Evolutionary conservation across 345 rosid genomes (phyloP).

Genomic region (Carallia brachiata): DNA sequence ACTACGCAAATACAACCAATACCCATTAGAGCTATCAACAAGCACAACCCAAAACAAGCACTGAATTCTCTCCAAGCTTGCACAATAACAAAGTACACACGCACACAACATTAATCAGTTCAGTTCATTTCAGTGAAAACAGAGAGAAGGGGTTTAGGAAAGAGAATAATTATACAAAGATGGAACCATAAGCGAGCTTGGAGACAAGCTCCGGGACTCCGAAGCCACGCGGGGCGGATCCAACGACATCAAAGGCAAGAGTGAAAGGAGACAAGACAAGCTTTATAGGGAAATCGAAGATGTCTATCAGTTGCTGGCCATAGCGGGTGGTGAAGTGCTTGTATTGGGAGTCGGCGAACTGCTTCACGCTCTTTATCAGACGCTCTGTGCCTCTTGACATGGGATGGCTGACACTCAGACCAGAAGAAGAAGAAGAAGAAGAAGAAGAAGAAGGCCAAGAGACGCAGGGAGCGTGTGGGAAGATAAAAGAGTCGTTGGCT

Average conservation of each 20-base stretch:
- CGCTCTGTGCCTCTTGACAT: slow-evolving; percentile 70
- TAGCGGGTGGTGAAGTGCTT: slow-evolving; percentile 51
- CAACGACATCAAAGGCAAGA: slow-evolving; percentile 82
- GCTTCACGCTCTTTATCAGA: slow-evolving; percentile 46
- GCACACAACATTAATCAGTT: neutral
- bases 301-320: slow-evolving; percentile 66
- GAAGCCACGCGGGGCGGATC: slow-evolving; percentile 91
- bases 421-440: neutral
- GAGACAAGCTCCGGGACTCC: slow-evolving; percentile 83
- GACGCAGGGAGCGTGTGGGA: neutral
- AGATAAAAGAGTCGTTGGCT: too few relatives aligned
- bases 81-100: too few relatives aligned
- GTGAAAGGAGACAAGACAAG: slow-evolving; percentile 77
- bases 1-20: neutral
- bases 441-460: too few relatives aligned
- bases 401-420: neutral
- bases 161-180: slow-evolving; percentile 50
- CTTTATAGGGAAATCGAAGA: slow-evolving; percentile 74
- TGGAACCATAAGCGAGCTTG: slow-evolving; percentile 64
- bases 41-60: neutral
- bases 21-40: neutral
- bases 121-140: neutral
- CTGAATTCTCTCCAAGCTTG: too few relatives aligned
- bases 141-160: neutral
- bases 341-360: slow-evolving; percentile 59